Conservation (phyloP, 305 asterid species). For the Solanum aculeatissimum region DNA sequence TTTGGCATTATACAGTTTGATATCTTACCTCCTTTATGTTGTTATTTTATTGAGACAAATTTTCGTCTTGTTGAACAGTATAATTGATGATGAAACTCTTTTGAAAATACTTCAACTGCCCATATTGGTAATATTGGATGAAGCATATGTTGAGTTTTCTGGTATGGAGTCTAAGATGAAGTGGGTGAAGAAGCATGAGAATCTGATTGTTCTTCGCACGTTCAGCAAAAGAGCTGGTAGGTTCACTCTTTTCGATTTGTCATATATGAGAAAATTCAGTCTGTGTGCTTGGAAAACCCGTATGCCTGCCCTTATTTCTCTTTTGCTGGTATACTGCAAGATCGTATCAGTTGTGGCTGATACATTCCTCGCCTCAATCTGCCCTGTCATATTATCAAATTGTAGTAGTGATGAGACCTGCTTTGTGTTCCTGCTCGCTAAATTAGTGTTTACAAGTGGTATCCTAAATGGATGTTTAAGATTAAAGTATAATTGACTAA, state of each 20-base stretch:
- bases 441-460: not conserved
- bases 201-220: conserved; percentile 86
- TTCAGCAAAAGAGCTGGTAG: conserved; percentile 98
- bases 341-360: not conserved
- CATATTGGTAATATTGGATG: conserved; percentile 82
- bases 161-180: conserved; percentile 79
- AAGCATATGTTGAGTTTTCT: conserved; percentile 90
- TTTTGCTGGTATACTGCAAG: not conserved
- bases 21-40: not conserved
- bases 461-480: not conserved
- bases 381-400: not conserved
- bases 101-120: conserved; percentile 61
- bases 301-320: not conserved
- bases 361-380: not conserved
- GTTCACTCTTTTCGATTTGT: not conserved
- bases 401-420: not conserved
- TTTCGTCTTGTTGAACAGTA: conserved; percentile 39
- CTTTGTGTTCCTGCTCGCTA: not conserved
- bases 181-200: conserved; percentile 94
- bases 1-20: not conserved
- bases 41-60: not conserved
- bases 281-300: not conserved
- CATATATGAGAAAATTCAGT: not conserved
- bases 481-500: not conserved
- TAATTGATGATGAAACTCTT: conserved; percentile 66